Percentiles rank a stretch among this genome's conserved stretches.
Conservation (phyloP, 768 basidiomycete genomes). For the Psilocybe tampanensis region DNA sequence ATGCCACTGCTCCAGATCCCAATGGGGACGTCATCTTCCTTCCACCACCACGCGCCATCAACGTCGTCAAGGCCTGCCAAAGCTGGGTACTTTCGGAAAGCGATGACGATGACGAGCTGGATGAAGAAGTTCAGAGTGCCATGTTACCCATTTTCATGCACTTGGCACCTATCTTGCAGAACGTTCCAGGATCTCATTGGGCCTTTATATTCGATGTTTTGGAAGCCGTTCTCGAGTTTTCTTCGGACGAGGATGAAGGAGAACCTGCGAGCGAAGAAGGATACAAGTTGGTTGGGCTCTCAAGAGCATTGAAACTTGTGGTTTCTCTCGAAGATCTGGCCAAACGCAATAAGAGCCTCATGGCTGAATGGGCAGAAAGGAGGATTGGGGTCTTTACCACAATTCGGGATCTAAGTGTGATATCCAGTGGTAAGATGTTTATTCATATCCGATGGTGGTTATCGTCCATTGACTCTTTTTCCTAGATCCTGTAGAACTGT, state of each 20-base stretch:
- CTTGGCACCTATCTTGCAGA: conserved; percentile 87
- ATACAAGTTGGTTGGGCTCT: conserved; percentile 58
- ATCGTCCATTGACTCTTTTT: conserved; percentile 2
- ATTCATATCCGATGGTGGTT: neutral
- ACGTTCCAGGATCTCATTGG: conserved; percentile 88
- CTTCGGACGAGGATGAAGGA: conserved; percentile 7
- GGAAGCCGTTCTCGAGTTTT: conserved; percentile 79
- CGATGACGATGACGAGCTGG: conserved; percentile 66
- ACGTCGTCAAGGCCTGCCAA: conserved; percentile 82
- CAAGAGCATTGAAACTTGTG: conserved; percentile 70
- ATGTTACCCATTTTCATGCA: conserved; percentile 75
- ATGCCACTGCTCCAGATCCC: conserved; percentile 71
- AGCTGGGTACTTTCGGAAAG: conserved; percentile 72
- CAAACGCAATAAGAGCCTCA: conserved; percentile 71
- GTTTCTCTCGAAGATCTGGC: conserved; percentile 70
- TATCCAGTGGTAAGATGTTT: conserved; percentile 48
- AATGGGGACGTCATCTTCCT: conserved; percentile 86
- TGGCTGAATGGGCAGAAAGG: conserved; percentile 67
- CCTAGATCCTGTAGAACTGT: conserved; percentile 21
- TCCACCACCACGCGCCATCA: conserved; percentile 82
- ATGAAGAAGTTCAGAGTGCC: conserved; percentile 77
- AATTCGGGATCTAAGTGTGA: conserved; percentile 62
- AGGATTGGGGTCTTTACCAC: conserved; percentile 52
- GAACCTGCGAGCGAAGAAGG: conserved; percentile 17
- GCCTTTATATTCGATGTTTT: conserved; percentile 88